phyloP scores from a whole-genome alignment of 2,329 filamentous ascomycete species.

The Aspergillus ibericus region DNA sequence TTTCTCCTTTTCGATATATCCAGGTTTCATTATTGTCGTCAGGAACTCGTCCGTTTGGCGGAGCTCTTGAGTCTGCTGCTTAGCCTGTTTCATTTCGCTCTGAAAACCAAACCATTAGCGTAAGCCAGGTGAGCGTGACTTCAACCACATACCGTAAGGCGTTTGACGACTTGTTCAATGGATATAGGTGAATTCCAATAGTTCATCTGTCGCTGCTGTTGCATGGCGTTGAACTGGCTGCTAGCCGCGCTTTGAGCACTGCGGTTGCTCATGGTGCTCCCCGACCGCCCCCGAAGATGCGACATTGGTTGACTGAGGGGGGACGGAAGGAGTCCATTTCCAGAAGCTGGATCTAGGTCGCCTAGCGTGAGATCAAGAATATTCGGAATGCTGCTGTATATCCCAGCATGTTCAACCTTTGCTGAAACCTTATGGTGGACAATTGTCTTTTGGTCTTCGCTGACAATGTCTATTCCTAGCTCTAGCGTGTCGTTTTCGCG shows the following conservation, averaged over 20 bases:
- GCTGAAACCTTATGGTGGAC: slow-evolving; percentile 98
- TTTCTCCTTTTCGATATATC: slow-evolving; percentile 56
- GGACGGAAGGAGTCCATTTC: slow-evolving; percentile 69
- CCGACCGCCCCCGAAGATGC: slow-evolving; percentile 68
- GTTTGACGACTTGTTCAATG: slow-evolving; percentile 91
- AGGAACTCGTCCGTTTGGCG: slow-evolving; percentile 80
- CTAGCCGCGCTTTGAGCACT: slow-evolving; percentile 56
- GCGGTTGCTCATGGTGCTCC: slow-evolving; percentile 66
- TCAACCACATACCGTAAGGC: slow-evolving; percentile 63
- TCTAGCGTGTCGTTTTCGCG: slow-evolving; percentile 90
- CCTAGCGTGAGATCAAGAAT: slow-evolving; percentile 88
- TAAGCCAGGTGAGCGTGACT: slow-evolving; percentile 17
- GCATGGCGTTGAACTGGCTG: slow-evolving; percentile 58
- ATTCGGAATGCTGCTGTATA: slow-evolving; percentile 69
- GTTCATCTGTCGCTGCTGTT: slow-evolving; percentile 73
- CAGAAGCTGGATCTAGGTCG: slow-evolving; percentile 77
- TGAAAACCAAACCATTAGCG: slow-evolving; percentile 42
- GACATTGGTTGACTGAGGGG: slow-evolving; percentile 63
- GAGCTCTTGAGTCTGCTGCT: slow-evolving; percentile 83
- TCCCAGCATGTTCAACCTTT: slow-evolving; percentile 92
- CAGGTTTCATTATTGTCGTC: slow-evolving; percentile 71
- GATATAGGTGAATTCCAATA: slow-evolving; percentile 87
- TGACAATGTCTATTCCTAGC: slow-evolving; percentile 96
- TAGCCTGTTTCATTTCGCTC: slow-evolving; percentile 87
- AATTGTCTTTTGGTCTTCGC: slow-evolving; percentile 96